Conservation (phyloP, 2,329 filamentous ascomycete genomes). For the Fusarium tricinctum region DNA sequence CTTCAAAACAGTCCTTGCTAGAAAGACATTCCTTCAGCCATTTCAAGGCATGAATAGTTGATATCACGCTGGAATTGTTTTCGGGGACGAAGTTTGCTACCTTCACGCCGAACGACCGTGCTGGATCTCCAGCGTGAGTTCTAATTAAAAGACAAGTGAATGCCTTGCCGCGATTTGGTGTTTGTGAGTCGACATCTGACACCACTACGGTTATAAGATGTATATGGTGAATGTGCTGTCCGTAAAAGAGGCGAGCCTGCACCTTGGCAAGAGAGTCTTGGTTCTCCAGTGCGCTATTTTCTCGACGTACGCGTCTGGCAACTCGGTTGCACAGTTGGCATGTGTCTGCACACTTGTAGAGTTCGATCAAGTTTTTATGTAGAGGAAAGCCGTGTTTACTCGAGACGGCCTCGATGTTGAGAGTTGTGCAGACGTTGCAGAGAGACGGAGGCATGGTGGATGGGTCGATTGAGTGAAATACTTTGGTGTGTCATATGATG, state of each 20-base stretch:
- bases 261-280: background rate
- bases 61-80: background rate
- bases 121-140: background rate
- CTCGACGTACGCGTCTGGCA: background rate
- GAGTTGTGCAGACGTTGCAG: background rate
- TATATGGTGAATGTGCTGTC: background rate
- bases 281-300: no score
- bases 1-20: background rate
- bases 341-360: background rate
- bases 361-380: background rate
- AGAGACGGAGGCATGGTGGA: background rate
- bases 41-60: background rate
- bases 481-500: no score
- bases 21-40: constrained; percentile 13
- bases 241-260: background rate
- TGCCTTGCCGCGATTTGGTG: rapidly evolving
- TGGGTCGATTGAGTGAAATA: background rate
- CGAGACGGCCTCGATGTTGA: background rate
- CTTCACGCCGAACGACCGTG: rapidly evolving
- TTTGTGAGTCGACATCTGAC: background rate
- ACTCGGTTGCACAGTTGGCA: background rate
- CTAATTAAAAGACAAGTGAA: background rate
- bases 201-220: constrained; percentile 4
- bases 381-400: background rate
- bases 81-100: background rate